phyloP scores from a whole-genome alignment of 2,329 filamentous ascomycete genomes.

The Fusarium sp. region DNA sequence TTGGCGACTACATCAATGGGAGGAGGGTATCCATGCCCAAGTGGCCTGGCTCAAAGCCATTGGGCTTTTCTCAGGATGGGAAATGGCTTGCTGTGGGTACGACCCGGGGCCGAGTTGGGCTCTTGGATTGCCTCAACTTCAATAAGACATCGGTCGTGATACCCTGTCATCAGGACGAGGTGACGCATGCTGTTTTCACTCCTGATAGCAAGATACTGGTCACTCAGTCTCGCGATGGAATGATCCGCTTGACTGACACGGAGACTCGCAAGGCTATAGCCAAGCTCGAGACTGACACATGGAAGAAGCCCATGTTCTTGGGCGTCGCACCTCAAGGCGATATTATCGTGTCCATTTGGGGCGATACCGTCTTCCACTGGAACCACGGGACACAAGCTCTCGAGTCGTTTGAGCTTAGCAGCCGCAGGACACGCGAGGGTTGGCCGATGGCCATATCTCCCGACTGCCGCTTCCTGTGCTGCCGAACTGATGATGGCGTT shows the following conservation, averaged over 20 bases:
- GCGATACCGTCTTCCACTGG: conserved; percentile 51
- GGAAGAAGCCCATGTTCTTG: conserved; percentile 44
- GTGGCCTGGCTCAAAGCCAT: conserved; percentile 38
- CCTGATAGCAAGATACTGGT: conserved; percentile 40
- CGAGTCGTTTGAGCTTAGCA: conserved; percentile 49
- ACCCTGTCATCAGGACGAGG: conserved; percentile 40
- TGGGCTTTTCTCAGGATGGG: conserved; percentile 42
- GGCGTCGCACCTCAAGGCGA: conserved; percentile 46
- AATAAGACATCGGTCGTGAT: conserved; percentile 32
- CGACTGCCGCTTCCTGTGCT: conserved; percentile 51
- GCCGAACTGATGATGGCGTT: conserved; percentile 51
- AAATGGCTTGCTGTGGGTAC: conserved; percentile 39
- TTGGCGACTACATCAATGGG: conserved; percentile 43
- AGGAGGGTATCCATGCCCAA: conserved; percentile 31
- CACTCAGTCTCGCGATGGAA: conserved; percentile 45
- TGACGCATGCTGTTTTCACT: conserved; percentile 45
- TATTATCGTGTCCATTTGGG: conserved; percentile 51
- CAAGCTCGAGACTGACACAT: conserved; percentile 47
- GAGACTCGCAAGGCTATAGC: conserved; percentile 37
- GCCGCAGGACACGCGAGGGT: conserved; percentile 47
- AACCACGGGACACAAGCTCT: conserved; percentile 45
- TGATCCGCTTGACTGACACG: conserved; percentile 42
- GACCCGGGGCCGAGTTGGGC: conserved; percentile 37
- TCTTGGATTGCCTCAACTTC: conserved; percentile 35
- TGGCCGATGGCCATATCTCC: conserved; percentile 53